Evolutionary conservation across 768 basidiomycete genomes (phyloP).

Genomic region (Lentinula boryana): DNA sequence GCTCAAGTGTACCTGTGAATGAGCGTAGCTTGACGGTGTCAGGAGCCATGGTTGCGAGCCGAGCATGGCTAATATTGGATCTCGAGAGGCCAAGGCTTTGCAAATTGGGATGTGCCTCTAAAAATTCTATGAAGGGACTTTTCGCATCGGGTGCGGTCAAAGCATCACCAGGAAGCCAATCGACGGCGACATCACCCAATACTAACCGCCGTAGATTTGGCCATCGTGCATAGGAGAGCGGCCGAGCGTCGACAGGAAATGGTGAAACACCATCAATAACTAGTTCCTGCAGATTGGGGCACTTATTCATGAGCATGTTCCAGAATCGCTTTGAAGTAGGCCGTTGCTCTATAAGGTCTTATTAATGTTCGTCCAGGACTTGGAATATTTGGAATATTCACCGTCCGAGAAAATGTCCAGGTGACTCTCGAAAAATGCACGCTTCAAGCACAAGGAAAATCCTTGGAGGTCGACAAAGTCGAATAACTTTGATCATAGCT

Average conservation of each 20-base stretch:
- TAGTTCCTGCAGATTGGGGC: constrained; percentile 63
- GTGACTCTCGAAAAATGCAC: constrained; percentile 59
- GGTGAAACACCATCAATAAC: constrained; percentile 48
- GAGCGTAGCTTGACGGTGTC: constrained; percentile 46
- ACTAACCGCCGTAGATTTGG: constrained; percentile 53
- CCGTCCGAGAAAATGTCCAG: constrained; percentile 52
- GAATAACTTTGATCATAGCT: constrained; percentile 44
- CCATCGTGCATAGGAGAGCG: constrained; percentile 60
- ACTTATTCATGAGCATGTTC: constrained; percentile 64
- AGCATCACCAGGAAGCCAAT: constrained; percentile 37
- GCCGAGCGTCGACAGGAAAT: constrained; percentile 49
- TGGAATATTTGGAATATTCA: constrained; percentile 19
- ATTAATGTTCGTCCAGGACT: not conserved
- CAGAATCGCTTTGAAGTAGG: constrained; percentile 51
- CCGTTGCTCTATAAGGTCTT: constrained; percentile 34
- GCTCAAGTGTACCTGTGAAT: constrained; percentile 64
- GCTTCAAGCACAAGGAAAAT: constrained; percentile 56
- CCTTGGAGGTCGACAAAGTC: constrained; percentile 58
- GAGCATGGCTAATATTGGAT: constrained; percentile 45
- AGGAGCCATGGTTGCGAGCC: constrained; percentile 42
- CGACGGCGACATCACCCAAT: constrained; percentile 62
- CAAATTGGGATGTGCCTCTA: constrained; percentile 57
- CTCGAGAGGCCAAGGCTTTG: constrained; percentile 45
- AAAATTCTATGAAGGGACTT: constrained; percentile 59
- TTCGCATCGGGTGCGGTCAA: constrained; percentile 34